phyloP scores from a whole-genome alignment of 441 rosid genomes.

The Pelargonium citronellum region DNA sequence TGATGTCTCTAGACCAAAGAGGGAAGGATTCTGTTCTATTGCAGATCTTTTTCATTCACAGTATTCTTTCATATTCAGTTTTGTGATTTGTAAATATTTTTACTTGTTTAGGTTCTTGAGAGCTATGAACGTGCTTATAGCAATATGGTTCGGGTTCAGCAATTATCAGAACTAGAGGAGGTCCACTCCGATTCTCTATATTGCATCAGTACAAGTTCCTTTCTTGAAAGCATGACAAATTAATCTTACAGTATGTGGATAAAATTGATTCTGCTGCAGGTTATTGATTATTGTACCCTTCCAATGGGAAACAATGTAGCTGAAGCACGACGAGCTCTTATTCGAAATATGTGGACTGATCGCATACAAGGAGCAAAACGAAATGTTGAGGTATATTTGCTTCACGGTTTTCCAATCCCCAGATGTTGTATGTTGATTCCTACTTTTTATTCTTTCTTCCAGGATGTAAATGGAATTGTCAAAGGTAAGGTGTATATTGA shows the following conservation, averaged over 20 bases:
- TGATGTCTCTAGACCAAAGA: background rate
- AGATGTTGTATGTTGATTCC: background rate
- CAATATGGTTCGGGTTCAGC: conserved; percentile 99
- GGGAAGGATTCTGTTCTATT: background rate
- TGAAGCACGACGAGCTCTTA: conserved; percentile 81
- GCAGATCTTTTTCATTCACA: background rate
- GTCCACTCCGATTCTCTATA: conserved; percentile 33
- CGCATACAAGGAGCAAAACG: conserved; percentile 94
- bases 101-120: conserved; percentile 71
- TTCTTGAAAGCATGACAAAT: conserved; percentile 6
- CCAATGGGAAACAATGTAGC: conserved; percentile 77
- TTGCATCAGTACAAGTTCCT: background rate
- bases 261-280: conserved; percentile 38
- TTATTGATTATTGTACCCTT: conserved; percentile 90
- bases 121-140: conserved; percentile 97
- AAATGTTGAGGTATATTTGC: conserved; percentile 80
- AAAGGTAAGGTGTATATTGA: background rate
- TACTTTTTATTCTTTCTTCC: background rate
- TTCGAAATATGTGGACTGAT: conserved; percentile 99
- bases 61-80: background rate
- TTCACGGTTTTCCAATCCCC: background rate
- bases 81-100: conserved; percentile 12
- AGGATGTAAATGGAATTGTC: background rate
- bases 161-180: conserved; percentile 96
- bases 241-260: conserved; percentile 8